Evolutionary conservation across 495 filamentous ascomycete species (phyloP).

Genomic region (Tetracladium setigerum): DNA sequence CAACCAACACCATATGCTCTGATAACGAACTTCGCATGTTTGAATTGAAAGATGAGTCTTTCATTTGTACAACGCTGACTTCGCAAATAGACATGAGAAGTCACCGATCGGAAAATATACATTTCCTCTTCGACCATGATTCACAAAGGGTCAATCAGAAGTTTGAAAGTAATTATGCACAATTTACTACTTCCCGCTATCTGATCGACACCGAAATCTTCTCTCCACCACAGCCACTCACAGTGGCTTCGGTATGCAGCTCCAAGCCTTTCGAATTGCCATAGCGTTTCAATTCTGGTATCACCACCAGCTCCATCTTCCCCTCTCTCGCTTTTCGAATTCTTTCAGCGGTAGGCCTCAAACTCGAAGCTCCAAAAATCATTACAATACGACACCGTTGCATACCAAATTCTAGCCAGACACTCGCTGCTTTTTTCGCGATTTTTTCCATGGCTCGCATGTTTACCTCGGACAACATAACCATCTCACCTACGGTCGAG

Average conservation of each 20-base stretch:
- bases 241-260: not conserved
- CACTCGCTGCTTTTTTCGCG: not conserved
- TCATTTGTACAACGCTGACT: conserved; percentile 6
- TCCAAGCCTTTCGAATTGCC: not conserved
- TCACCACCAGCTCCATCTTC: not conserved
- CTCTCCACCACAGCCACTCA: not conserved
- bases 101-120: no score
- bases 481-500: no score
- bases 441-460: not conserved
- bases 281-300: not conserved
- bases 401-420: not conserved
- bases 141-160: no score
- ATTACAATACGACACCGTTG: not conserved
- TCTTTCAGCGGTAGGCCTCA: not conserved
- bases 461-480: not conserved
- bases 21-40: conserved; percentile 44
- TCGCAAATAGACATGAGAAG: conserved; percentile 77
- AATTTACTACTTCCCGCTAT: no score
- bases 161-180: no score
- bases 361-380: not conserved
- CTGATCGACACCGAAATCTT: not conserved
- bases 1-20: conserved; percentile 79
- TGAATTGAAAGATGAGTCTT: conserved; percentile 15
- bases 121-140: no score
- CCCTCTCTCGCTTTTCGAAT: conserved; percentile 3